Conservation (phyloP, 2,329 filamentous ascomycete genomes). For the Fusarium illudens region DNA sequence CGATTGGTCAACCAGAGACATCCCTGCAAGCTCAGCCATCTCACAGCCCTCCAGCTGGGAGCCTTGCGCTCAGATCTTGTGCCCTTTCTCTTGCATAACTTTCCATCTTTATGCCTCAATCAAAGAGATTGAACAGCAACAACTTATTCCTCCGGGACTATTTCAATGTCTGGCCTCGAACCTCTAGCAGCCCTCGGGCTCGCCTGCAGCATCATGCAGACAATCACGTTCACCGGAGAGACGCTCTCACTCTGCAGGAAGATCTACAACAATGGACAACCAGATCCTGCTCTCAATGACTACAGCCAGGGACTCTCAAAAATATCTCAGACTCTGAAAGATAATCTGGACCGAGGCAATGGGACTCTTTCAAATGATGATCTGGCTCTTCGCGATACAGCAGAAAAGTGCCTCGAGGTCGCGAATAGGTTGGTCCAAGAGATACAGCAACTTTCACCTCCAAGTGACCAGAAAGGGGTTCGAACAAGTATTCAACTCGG, state of each 20-base stretch:
- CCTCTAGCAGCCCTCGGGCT: not conserved
- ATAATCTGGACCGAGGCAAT: not conserved
- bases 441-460: not conserved
- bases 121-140: not conserved
- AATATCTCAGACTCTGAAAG: not conserved
- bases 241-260: not conserved
- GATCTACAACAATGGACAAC: not conserved
- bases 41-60: not conserved
- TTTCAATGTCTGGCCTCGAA: not conserved
- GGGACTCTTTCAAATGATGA: not conserved
- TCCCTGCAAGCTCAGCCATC: not conserved
- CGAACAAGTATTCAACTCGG: not conserved
- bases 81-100: not conserved
- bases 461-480: not conserved
- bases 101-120: not conserved
- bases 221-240: not conserved
- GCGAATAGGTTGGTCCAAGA: not conserved
- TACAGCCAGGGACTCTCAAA: not conserved
- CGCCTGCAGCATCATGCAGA: not conserved
- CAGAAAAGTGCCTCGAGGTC: not conserved
- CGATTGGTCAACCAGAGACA: not conserved
- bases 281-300: not conserved
- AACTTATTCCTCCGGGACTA: rapidly evolving
- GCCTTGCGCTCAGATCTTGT: not conserved
- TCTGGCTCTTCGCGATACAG: not conserved